Percentiles rank a stretch among this genome's conserved stretches.
Conservation (phyloP, 177 flowering plant genomes). For the Vitis hybrid region DNA sequence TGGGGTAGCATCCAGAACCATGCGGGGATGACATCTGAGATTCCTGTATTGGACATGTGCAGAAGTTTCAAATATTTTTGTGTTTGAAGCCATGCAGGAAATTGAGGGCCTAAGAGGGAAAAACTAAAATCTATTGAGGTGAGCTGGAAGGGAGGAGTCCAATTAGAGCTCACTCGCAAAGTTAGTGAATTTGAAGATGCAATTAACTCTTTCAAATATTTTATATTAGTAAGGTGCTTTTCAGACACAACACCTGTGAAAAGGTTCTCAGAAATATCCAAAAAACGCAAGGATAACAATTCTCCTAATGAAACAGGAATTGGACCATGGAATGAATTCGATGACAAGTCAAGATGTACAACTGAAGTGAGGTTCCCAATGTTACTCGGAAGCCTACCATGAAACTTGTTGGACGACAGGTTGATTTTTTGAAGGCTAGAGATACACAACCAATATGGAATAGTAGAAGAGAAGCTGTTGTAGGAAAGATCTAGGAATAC, state of each 20-base stretch:
- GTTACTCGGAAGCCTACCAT: neutral
- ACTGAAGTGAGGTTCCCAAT: no score
- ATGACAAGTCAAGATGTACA: no score
- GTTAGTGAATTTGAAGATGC: conserved; percentile 13
- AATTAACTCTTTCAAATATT: conserved; percentile 3
- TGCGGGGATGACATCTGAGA: conserved; percentile 16
- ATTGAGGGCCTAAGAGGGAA: conserved; percentile 15
- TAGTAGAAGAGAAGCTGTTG: neutral
- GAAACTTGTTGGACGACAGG: no score
- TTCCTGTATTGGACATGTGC: conserved; percentile 13
- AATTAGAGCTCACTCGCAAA: conserved; percentile 12
- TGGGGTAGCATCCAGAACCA: conserved; percentile 19
- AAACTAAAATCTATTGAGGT: neutral
- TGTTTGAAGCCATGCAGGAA: conserved; percentile 19
- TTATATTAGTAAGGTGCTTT: conserved; percentile 25
- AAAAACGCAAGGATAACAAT: neutral
- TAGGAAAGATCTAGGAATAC: neutral
- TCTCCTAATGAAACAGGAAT: conserved; percentile 5
- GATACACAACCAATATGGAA: no score
- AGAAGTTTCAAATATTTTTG: neutral
- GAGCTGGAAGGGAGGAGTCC: conserved; percentile 23
- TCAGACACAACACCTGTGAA: conserved; percentile 22
- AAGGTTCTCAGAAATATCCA: conserved; percentile 9
- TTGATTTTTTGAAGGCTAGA: no score
- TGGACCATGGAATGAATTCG: conserved; percentile 18